Base-by-base conservation (phyloP, 2,329 filamentous ascomycete genomes). In the Aphanoascus verrucosus region DNA sequence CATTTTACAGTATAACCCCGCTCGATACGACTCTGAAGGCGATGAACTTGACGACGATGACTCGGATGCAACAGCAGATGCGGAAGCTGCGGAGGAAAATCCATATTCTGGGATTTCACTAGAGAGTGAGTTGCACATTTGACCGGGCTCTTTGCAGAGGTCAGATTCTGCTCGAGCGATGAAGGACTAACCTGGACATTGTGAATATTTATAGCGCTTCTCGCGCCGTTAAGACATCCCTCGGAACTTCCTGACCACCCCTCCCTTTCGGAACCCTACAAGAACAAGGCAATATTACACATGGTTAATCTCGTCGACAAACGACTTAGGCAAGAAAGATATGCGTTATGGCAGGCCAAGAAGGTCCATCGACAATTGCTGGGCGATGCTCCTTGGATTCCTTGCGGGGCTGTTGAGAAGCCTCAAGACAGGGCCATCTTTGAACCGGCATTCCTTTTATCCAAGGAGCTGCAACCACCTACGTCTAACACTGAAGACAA, bases 11-110 rank as follows among this genome's bases (percentile, higher is more conserved):
- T 74, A 71, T 40, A 83, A 82, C 55, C 81, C 81, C 5, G 71
- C 73, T 49, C 75, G 77, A 58, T 81, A 78, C 64, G 81, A 84
- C 62, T 77, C 77, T n/a, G 79, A 84, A 62, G 81, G 81, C 52
- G 80, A 81, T 57, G 75, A 82, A 56, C 71, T 82, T 46, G 78
- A 81, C 35, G 73, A 75, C 19, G 75, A 77, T 55, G 78, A 81
- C 62, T 76, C 76, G 61, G 76, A 80, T 59, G 74, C 77, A 48
- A 77, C 80, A 54, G 77, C 76, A n/a, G 77, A 79, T 60, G 74
- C 76, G 19, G 71, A 74, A 44, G 77, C 77, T 43, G 72, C 75
- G 23, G 78, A 80, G 60, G 79, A 82, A 58, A 79, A 84, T 61
- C 77, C 80, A 0, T 84, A 83, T 58, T 75, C 73, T 52, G 77